Conservation (phyloP, 345 rosid species). For the Corymbia maculata region DNA sequence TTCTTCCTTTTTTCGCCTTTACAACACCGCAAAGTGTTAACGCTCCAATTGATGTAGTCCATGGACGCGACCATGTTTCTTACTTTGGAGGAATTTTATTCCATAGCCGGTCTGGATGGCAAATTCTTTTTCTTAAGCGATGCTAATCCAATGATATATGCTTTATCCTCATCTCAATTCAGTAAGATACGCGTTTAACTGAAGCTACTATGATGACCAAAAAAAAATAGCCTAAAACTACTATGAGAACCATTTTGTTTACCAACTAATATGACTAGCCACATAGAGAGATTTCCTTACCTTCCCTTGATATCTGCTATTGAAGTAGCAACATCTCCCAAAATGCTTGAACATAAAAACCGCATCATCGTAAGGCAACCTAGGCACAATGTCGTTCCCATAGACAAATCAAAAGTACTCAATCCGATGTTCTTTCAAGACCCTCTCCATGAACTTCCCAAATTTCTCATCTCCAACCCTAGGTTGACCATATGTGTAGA, state of each 20-base stretch:
- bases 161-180: not conserved
- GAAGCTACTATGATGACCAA: not conserved
- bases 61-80: not conserved
- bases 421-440: conserved; percentile 16
- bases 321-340: conserved; percentile 51
- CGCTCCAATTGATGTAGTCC: not conserved
- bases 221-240: too few relatives aligned
- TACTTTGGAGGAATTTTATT: not conserved
- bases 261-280: not conserved
- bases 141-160: not conserved
- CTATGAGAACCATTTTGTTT: not conserved
- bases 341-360: conserved; percentile 40
- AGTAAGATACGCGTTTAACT: not conserved
- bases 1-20: too few relatives aligned
- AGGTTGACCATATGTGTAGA: conserved; percentile 75
- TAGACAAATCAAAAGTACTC: conserved; percentile 53
- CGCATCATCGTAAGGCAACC: conserved; percentile 44
- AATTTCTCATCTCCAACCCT: conserved; percentile 50
- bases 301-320: conserved; percentile 8
- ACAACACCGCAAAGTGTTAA: not conserved
- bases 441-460: conserved; percentile 28
- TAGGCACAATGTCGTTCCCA: conserved; percentile 44
- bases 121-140: not conserved
- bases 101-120: not conserved
- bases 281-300: not conserved